Evolutionary conservation across 2,329 filamentous ascomycete species (phyloP).

Genomic region (Pseudodiploospora longispora): DNA sequence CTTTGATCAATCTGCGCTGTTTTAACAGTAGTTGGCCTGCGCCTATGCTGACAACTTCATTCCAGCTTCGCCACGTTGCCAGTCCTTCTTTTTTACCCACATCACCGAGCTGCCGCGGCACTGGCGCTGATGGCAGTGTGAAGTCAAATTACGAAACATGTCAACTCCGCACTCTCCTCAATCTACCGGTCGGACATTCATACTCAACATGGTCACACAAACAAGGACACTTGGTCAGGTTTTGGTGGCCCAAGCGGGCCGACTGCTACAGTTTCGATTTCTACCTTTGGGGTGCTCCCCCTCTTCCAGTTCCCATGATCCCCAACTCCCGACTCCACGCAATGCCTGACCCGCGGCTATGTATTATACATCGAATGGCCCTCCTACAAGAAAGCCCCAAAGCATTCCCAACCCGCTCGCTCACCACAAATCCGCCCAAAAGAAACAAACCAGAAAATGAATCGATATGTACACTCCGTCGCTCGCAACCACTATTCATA

Average conservation of each 20-base stretch:
- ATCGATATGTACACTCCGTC: slow-evolving; percentile 8
- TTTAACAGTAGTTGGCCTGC: too few species aligned
- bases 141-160: too few species aligned
- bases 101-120: too few species aligned
- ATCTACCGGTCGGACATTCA: too few species aligned
- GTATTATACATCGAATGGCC: slow-evolving; percentile 10
- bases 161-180: too few species aligned
- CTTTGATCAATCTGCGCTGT: too few species aligned
- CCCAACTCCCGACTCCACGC: slow-evolving; percentile 29
- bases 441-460: slow-evolving; percentile 1
- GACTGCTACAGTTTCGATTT: slow-evolving; percentile 5
- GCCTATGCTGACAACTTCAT: too few species aligned
- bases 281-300: slow-evolving; percentile 13
- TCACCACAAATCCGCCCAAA: slow-evolving; percentile 4
- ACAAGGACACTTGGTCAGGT: not conserved
- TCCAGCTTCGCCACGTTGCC: too few species aligned
- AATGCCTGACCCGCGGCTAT: slow-evolving; percentile 20
- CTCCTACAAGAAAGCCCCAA: slow-evolving; percentile 3
- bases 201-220: too few species aligned
- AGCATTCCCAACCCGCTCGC: slow-evolving; percentile 3
- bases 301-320: slow-evolving; percentile 17
- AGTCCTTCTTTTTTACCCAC: too few species aligned
- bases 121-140: too few species aligned
- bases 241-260: not conserved
- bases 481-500: slow-evolving; percentile 11